phyloP scores from a whole-genome alignment of 2,329 filamentous ascomycete species.

The Aspergillus novoparasiticus region DNA sequence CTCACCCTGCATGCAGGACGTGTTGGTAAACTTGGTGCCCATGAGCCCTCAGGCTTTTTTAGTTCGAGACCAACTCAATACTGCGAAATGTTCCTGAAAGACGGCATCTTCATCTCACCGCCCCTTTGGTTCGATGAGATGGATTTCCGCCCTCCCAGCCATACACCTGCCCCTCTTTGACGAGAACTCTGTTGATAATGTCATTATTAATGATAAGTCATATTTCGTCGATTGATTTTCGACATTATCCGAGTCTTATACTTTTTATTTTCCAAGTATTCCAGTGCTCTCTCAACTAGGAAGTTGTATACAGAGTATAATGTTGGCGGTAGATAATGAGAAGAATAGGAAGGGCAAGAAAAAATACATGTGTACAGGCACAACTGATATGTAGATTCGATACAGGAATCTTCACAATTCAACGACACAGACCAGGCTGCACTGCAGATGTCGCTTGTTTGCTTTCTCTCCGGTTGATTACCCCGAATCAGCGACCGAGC shows the following conservation, averaged over 20 bases:
- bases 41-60: background rate
- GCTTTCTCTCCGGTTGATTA: slow-evolving; percentile 1
- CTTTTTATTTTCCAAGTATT: background rate
- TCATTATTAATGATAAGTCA: slow-evolving; percentile 1
- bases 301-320: background rate
- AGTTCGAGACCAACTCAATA: background rate
- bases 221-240: background rate
- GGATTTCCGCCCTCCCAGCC: background rate
- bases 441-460: slow-evolving; percentile 12
- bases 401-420: background rate
- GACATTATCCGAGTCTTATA: background rate
- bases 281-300: background rate
- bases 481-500: background rate
- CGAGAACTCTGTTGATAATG: background rate
- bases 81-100: slow-evolving; percentile 1
- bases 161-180: background rate
- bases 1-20: background rate
- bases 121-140: background rate
- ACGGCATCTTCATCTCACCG: background rate
- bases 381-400: background rate
- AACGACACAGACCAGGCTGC: background rate
- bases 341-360: background rate
- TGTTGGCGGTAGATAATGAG: background rate
- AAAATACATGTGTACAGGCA: background rate
- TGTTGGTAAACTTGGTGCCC: slow-evolving; percentile 9